Percentiles rank a stretch among this genome's conserved stretches.
phyloP scores from a whole-genome alignment of 495 filamentous ascomycete genomes.

The Barbatosphaeria neglecta region DNA sequence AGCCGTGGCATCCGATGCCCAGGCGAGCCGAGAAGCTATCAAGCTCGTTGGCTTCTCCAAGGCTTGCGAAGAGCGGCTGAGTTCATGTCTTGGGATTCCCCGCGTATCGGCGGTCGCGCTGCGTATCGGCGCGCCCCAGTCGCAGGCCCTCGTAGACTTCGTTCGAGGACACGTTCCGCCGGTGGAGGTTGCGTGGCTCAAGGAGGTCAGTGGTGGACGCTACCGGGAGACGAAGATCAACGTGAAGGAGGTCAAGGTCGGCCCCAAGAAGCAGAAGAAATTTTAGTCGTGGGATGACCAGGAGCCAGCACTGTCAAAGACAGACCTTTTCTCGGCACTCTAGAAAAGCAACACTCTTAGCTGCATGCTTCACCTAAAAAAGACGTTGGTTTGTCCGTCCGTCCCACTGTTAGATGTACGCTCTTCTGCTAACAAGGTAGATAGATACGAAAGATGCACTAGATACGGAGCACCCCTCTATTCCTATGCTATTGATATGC shows the following conservation, averaged over 20 bases:
- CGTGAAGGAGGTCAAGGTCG: constrained; percentile 23
- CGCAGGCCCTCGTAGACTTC: constrained; percentile 37
- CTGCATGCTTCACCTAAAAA: too few species aligned
- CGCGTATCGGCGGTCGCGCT: constrained; percentile 49
- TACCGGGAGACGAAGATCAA: constrained; percentile 22
- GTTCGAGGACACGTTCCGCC: constrained; percentile 33
- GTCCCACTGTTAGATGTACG: too few species aligned
- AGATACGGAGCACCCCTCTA: too few species aligned
- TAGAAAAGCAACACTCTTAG: too few species aligned
- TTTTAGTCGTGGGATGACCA: too few species aligned
- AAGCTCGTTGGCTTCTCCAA: constrained; percentile 45
- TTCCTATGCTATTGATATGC: too few species aligned
- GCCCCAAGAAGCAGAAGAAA: constrained; percentile 20
- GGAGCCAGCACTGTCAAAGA: too few species aligned
- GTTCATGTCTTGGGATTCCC: constrained; percentile 40
- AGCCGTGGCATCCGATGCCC: constrained; percentile 34
- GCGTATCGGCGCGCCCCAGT: constrained; percentile 31
- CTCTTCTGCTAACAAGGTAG: too few species aligned
- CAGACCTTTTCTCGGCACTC: too few species aligned
- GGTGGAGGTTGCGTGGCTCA: constrained; percentile 18
- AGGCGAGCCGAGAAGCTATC: constrained; percentile 23
- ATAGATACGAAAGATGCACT: too few species aligned
- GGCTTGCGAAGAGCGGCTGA: constrained; percentile 38
- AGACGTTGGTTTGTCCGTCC: too few species aligned
- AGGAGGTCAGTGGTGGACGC: constrained; percentile 7